Conservation (phyloP, 75 land plant genomes). For the Selaginella moellendorffii region DNA sequence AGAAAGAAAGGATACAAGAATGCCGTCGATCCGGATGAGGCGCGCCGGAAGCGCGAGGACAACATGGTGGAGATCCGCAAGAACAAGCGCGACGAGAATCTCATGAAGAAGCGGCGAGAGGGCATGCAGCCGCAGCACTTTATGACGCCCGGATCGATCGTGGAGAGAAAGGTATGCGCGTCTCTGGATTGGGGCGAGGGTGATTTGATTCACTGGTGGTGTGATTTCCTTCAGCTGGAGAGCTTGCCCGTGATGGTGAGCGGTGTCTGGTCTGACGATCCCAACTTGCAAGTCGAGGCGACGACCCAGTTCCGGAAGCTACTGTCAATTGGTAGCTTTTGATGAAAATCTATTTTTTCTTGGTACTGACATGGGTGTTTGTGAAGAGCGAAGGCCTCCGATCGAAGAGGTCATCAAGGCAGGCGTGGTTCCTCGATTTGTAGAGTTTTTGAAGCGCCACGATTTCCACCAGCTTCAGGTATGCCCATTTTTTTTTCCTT, state of each 20-base stretch:
- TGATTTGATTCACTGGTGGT: too few species aligned
- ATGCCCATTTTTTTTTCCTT: not conserved
- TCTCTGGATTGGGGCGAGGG: not conserved
- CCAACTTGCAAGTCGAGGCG: slow-evolving; percentile 45
- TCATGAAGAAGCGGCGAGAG: slow-evolving; percentile 64
- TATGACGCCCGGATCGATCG: slow-evolving; percentile 12
- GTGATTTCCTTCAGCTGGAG: slow-evolving; percentile 60
- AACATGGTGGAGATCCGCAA: slow-evolving; percentile 82
- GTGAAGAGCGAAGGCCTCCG: slow-evolving; percentile 68
- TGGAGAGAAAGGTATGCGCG: slow-evolving; percentile 37
- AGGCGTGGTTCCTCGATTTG: slow-evolving; percentile 78
- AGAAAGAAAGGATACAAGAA: slow-evolving; percentile 54
- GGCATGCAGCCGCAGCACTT: slow-evolving; percentile 50
- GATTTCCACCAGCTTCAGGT: slow-evolving; percentile 89
- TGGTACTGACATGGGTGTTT: not conserved
- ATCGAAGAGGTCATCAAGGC: slow-evolving; percentile 73
- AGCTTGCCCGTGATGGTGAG: slow-evolving; percentile 56
- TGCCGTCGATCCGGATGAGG: slow-evolving; percentile 59
- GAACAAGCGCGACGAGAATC: slow-evolving; percentile 57
- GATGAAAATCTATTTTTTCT: not conserved
- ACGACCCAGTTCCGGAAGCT: slow-evolving; percentile 80
- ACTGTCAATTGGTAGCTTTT: slow-evolving; percentile 76
- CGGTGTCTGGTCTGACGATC: slow-evolving; percentile 46
- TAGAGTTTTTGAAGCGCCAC: slow-evolving; percentile 56
- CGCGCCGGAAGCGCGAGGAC: slow-evolving; percentile 51